Base-by-base conservation (phyloP, 2,329 filamentous ascomycete species). In the Fusarium sp. region DNA sequence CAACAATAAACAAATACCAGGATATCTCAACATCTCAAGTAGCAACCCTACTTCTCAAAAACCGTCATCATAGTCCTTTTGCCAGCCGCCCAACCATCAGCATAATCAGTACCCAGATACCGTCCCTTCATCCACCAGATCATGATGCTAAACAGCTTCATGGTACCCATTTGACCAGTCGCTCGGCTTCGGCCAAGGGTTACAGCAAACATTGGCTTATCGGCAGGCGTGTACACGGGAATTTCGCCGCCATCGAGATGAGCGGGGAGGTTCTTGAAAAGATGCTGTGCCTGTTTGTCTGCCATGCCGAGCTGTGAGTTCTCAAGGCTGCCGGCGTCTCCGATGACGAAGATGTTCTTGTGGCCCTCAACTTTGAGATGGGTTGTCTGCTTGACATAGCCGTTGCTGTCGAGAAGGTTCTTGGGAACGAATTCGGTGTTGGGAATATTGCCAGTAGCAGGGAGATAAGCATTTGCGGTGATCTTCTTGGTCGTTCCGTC, bases 391-490 rank as follows among this genome's bases (percentile, higher is more conserved):
- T 80, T 78, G 58, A 87, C 64, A 62, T 78, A 82, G 13, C 81
- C 81, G 2, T 64, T 42, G 30, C 66, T 60, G 42, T 84, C 82
- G 24, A 83, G 79, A 65, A 87, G 76, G 3, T 72, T 59, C 13
- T 78, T 68, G 7, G 86, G 84, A 38, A 81, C 76, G 72, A 87
- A 87, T 9, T 78, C 75, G 2, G 83, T 85, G 79, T 89, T 89
- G 64, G 84, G 82, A 1, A 77, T 57, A 8, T 83, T 66, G 48
- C 88, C 88, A 41, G 82, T 85, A 0, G 86, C 83, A 0, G 87
- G 86, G 20, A 89, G 77, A 75, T 87, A 85, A 2, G 87, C 79
- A 74, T 87, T 84, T 0, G 84, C 78, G 20, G 76, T 78, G 57
- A 89, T 77, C 8, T 80, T 83, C 68, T 78, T 79, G 45, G 74